Conservation (phyloP, 2,329 filamentous ascomycete species). For the Lecanicillium sp. region DNA sequence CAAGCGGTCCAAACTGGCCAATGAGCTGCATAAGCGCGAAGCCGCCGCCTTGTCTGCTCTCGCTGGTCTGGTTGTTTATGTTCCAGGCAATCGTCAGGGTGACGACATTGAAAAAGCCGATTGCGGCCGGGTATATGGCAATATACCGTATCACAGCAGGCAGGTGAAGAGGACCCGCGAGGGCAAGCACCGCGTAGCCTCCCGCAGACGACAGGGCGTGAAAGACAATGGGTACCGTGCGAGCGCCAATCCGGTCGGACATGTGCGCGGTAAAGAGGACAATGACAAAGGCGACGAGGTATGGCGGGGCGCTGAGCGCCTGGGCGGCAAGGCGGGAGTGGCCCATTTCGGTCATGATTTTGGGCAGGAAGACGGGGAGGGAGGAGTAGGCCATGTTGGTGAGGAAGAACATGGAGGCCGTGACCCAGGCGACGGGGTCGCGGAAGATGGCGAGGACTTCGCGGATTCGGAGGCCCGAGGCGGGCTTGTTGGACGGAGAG, state of each 20-base stretch:
- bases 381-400: conserved; percentile 84
- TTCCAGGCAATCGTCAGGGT: conserved; percentile 83
- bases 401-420: conserved; percentile 77
- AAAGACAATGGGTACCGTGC: conserved; percentile 59
- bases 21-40: conserved; percentile 76
- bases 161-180: conserved; percentile 41
- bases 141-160: conserved; percentile 54
- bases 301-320: conserved; percentile 74
- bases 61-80: conserved; percentile 72
- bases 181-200: conserved; percentile 54
- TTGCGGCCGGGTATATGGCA: conserved; percentile 68
- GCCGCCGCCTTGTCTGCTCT: conserved; percentile 63
- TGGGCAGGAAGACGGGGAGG: conserved; percentile 80
- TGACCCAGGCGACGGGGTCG: conserved; percentile 67
- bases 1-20: conserved; percentile 69
- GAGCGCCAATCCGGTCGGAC: conserved; percentile 58
- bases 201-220: conserved; percentile 59
- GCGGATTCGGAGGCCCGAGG: conserved; percentile 38
- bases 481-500: conserved; percentile 11
- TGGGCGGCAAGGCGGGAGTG: conserved; percentile 61
- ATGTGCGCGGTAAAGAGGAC: conserved; percentile 66
- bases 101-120: conserved; percentile 78
- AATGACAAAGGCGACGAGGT: conserved; percentile 63
- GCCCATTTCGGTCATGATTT: conserved; percentile 70
- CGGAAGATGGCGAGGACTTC: conserved; percentile 52